These are phyloP conservation scores for Posidonia australis DNA, from an alignment of 106 monocot genomes.

Conservation along the genomic window DNA sequence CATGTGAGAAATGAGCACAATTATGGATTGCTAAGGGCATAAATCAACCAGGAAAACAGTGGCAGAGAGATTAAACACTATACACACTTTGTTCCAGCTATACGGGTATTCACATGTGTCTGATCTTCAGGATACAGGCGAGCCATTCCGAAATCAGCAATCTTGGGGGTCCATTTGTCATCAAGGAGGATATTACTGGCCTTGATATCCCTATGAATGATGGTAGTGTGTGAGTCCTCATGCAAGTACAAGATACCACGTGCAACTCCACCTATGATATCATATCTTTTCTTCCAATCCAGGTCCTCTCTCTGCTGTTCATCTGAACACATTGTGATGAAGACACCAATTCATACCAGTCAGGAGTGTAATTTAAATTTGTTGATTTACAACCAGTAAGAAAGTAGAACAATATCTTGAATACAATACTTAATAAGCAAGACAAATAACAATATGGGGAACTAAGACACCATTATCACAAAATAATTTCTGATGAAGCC, in stretches of 20 bases:
- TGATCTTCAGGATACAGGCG: conserved; percentile 51
- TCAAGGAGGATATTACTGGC: conserved; percentile 76
- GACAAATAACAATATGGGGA: too few relatives aligned
- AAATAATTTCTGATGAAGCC: too few relatives aligned
- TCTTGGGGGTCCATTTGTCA: conserved; percentile 52
- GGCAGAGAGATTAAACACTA: background rate
- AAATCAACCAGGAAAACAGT: background rate
- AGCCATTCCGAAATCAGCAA: conserved; percentile 81
- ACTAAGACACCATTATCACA: too few relatives aligned
- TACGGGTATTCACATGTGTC: conserved; percentile 51
- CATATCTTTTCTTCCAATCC: conserved; percentile 34
- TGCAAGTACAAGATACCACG: conserved; percentile 68
- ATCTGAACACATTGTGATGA: conserved; percentile 7
- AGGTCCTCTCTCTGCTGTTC: conserved; percentile 3
- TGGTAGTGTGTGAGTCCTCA: conserved; percentile 62
- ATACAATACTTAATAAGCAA: too few relatives aligned
- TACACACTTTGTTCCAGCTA: conserved; percentile 53
- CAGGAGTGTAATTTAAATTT: too few relatives aligned
- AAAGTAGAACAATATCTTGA: too few relatives aligned
- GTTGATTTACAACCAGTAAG: too few relatives aligned
- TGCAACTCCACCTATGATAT: conserved; percentile 57
- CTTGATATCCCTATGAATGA: conserved; percentile 81
- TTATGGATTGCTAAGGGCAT: background rate
- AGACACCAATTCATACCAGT: background rate
- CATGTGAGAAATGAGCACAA: background rate